Conservation (phyloP, 2,329 filamentous ascomycete genomes). For the Sporothrix globosa region DNA sequence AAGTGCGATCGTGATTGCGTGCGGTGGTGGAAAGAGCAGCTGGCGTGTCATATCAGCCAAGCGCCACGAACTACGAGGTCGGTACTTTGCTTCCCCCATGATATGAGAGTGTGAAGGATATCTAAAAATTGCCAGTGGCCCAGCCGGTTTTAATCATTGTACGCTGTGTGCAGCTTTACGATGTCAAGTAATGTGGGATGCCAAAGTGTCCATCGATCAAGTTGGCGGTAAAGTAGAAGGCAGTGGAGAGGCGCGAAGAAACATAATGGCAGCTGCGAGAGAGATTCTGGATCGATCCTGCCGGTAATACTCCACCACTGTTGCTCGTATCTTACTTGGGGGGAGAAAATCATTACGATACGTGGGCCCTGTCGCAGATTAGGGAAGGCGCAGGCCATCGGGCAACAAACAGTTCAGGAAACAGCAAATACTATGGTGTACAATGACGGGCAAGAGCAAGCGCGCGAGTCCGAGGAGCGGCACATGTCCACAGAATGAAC, state of each 20-base stretch:
- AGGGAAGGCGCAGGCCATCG: slow-evolving; percentile 15
- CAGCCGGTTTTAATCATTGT: not conserved
- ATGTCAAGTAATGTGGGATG: not conserved
- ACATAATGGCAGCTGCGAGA: not conserved
- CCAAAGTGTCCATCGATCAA: not conserved
- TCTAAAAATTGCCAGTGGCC: not conserved
- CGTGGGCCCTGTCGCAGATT: slow-evolving; percentile 1
- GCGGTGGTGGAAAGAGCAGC: not conserved
- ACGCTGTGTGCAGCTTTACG: not conserved
- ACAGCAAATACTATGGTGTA: not conserved
- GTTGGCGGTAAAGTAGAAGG: not conserved
- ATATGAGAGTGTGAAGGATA: not conserved
- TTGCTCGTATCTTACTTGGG: not conserved
- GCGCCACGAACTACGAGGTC: not conserved
- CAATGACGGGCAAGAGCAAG: not conserved
- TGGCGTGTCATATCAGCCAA: not conserved
- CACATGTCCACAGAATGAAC: slow-evolving; percentile 3
- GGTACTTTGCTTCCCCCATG: not conserved
- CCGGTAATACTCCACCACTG: not conserved
- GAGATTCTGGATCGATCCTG: slow-evolving; percentile 2
- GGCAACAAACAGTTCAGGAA: not conserved
- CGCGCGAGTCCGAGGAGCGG: not conserved
- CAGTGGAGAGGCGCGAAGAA: not conserved
- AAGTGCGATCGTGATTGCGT: slow-evolving; percentile 13
- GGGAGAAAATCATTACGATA: slow-evolving; percentile 10